A percentile compares a stretch with the other conserved stretches of the same genome.
Evolutionary conservation across 2,329 filamentous ascomycete species (phyloP).

Genomic region (Ceratocystis papillata): DNA sequence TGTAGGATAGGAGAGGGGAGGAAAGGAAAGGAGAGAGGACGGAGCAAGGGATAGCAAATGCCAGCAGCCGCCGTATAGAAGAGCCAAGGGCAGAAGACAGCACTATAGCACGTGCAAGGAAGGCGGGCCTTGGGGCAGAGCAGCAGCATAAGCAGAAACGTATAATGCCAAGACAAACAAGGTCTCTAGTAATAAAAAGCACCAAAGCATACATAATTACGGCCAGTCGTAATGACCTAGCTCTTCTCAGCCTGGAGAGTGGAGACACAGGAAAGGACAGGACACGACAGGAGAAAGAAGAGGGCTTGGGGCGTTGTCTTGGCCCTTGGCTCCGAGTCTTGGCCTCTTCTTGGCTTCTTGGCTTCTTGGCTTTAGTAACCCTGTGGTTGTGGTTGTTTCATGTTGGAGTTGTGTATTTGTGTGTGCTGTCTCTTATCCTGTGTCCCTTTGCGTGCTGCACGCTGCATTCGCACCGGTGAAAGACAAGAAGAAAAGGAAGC

Average conservation of each 20-base stretch:
- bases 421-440: neutral
- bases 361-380: constrained; percentile 1
- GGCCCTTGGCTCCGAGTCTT: constrained; percentile 6
- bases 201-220: neutral
- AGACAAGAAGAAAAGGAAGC: neutral
- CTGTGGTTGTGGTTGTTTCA: neutral
- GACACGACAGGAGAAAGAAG: neutral
- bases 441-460: neutral
- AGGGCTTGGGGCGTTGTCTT: constrained; percentile 6
- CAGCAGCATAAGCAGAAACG: neutral
- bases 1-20: too few species aligned
- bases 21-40: too few species aligned
- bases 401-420: neutral
- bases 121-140: too few species aligned
- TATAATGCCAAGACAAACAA: constrained; percentile 12
- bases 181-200: neutral
- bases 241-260: neutral
- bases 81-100: too few species aligned
- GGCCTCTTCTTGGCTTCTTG: constrained; percentile 11
- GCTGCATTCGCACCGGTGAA: too few species aligned
- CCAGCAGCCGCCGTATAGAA: too few species aligned
- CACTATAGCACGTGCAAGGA: too few species aligned
- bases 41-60: too few species aligned
- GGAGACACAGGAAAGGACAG: neutral
- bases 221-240: neutral